Evolutionary conservation across 2,329 filamentous ascomycete species (phyloP), one percentile per base, ranked within the genome.

Genomic region (Alternaria postmessia): DNA sequence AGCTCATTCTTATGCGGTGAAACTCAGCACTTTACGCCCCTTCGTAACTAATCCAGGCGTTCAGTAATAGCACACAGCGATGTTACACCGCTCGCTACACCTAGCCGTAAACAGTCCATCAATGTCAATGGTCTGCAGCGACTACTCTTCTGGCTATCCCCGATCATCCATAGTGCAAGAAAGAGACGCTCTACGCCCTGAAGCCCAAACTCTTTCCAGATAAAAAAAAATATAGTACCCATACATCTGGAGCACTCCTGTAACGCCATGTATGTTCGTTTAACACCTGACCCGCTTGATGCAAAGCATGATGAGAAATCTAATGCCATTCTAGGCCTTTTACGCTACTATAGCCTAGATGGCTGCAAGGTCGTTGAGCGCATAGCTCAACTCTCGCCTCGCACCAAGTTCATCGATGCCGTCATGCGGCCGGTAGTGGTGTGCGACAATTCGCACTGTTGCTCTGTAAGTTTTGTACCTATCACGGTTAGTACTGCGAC

Each of bases 381-480:
- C 78, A 30, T 67, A 68, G 6, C 76, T 80, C 51, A 84, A 65
- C 20, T 74, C 74, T 43, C 79, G 78, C 24, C 82, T 76, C 1
- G 81, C 80, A 46, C 78, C 77, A 20, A 82, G 64, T 62, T 84
- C 82, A 51, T 80, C 74, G 16, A 72, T 74, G 34, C 73, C 75
- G 20, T 75, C 68, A 24, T 76, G 74, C 20, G 81, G 78, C 20
- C 82, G 76, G 68, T 82, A 83, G 61, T 81, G 79, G 51, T 80
- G 77, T 53, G 78, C 71, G 16, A 83, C 79, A 24, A 84, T 76
- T 6, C 75, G 73, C 14, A 82, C 67, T 11, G 79, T 69, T 0
- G 81, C 72, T 56, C 82, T 75, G 66, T 84, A 84, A 41, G 78
- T 69, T 5, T 77, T 71, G 65, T 84, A 84, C 62, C 82, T 84